phyloP scores from a whole-genome alignment of 495 filamentous ascomycete genomes.

The Penicillium canescens region DNA sequence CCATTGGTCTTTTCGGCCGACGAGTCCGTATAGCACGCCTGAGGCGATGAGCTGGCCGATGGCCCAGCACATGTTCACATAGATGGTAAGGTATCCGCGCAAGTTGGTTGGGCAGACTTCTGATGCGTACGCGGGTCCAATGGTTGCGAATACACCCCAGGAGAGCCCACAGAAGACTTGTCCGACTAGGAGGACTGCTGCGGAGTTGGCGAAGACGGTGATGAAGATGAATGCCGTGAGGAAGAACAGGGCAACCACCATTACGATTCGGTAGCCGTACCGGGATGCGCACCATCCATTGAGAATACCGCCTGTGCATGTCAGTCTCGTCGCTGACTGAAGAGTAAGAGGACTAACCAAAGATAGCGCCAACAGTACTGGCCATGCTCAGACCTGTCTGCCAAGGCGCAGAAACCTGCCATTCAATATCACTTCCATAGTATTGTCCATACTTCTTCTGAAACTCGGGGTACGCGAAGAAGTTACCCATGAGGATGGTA shows the following conservation, averaged over 20 bases:
- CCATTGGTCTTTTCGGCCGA: slow-evolving; percentile 32
- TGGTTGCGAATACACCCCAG: slow-evolving; percentile 54
- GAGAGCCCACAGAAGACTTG: slow-evolving; percentile 49
- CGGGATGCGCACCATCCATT: slow-evolving; percentile 48
- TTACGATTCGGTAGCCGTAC: slow-evolving; percentile 45
- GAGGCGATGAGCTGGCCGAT: slow-evolving; percentile 63
- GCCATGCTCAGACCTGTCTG: slow-evolving; percentile 37
- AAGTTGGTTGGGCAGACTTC: slow-evolving; percentile 62
- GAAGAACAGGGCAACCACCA: slow-evolving; percentile 42
- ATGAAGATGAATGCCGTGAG: slow-evolving; percentile 55
- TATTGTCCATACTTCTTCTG: slow-evolving; percentile 36
- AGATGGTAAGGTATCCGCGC: slow-evolving; percentile 56
- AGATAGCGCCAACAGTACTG: slow-evolving; percentile 34
- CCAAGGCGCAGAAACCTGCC: slow-evolving; percentile 36
- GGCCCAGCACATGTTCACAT: slow-evolving; percentile 67
- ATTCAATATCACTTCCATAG: slow-evolving; percentile 17
- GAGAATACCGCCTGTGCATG: slow-evolving; percentile 27
- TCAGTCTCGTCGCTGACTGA: background rate
- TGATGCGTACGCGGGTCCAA: slow-evolving; percentile 62
- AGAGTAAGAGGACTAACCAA: slow-evolving; percentile 18
- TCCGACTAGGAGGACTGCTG: slow-evolving; percentile 40
- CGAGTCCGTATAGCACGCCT: slow-evolving; percentile 53
- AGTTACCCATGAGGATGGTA: slow-evolving; percentile 43
- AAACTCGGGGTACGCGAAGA: slow-evolving; percentile 40
- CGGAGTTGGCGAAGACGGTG: slow-evolving; percentile 49